Evolutionary conservation across 139 green algal genomes (phyloP).

Genomic region (Mesotaenium endlicherianum): DNA sequence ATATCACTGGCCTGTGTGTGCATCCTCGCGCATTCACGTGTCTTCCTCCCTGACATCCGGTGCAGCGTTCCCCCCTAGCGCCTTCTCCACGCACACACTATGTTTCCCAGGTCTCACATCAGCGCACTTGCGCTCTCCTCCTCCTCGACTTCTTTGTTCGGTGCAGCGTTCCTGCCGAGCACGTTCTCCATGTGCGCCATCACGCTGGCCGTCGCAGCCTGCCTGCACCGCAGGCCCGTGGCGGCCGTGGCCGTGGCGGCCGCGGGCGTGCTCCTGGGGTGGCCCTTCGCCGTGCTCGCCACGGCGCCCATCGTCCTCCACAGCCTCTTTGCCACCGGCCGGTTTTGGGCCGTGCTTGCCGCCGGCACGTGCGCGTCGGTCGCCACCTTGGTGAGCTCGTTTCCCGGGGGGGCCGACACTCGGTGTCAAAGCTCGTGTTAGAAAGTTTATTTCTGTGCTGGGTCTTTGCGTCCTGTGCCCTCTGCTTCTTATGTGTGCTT

Average conservation of each 20-base stretch:
- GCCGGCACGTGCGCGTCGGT: conserved; percentile 1
- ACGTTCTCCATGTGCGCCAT: conserved; percentile 78
- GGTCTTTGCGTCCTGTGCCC: no score
- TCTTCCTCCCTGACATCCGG: neutral
- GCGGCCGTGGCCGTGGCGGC: conserved; percentile 55
- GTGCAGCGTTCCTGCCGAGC: conserved; percentile 67
- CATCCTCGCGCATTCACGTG: no score
- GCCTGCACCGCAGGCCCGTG: conserved; percentile 47
- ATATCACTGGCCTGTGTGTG: no score
- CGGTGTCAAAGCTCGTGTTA: no score
- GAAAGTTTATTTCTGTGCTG: no score
- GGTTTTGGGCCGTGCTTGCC: neutral
- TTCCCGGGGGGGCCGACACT: no score
- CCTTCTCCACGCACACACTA: neutral
- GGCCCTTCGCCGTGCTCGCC: conserved; percentile 68
- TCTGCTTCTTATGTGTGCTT: no score
- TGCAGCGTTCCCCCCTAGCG: neutral
- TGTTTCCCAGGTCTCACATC: no score
- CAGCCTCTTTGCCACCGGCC: conserved; percentile 27
- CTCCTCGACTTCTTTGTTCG: conserved; percentile 8
- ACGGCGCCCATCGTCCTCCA: conserved; percentile 64
- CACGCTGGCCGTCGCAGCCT: conserved; percentile 60
- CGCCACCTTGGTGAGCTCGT: conserved; percentile 19
- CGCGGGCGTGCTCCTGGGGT: conserved; percentile 73
- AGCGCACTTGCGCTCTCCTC: no score